These are phyloP conservation scores for Aspergillus latus DNA, from an alignment of 2,329 filamentous ascomycete genomes.

Conservation along the genomic window DNA sequence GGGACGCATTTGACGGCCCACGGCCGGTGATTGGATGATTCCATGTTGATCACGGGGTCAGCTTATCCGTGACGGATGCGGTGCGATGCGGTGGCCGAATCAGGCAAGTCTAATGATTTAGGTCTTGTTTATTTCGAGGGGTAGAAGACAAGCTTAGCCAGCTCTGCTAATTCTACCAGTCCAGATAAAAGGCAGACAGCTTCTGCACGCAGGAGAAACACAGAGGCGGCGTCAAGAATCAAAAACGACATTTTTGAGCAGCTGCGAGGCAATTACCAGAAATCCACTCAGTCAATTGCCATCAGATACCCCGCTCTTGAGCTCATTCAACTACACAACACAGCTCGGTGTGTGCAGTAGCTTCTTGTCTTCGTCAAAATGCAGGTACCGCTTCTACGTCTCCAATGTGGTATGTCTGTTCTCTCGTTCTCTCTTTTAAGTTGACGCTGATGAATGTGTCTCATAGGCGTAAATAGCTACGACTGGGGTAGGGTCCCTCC, in stretches of 20 bases:
- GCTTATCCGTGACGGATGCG: constrained; percentile 15
- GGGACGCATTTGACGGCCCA: constrained; percentile 18
- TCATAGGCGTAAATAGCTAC: constrained; percentile 87
- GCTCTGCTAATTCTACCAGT: neutral
- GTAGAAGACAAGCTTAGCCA: constrained; percentile 7
- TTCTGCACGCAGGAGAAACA: neutral
- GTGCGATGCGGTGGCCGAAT: constrained; percentile 14
- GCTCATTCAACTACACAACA: neutral
- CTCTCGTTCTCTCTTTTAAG: neutral
- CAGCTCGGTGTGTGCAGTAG: neutral
- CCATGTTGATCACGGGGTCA: constrained; percentile 19
- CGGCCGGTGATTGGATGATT: constrained; percentile 19
- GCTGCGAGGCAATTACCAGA: neutral
- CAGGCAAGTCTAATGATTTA: constrained; percentile 6
- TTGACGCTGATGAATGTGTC: constrained; percentile 1
- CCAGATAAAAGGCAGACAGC: neutral
- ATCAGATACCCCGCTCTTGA: constrained; percentile 1
- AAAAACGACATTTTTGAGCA: neutral
- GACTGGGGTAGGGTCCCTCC: constrained; percentile 71
- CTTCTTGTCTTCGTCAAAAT: constrained; percentile 43
- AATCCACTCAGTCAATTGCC: constrained; percentile 9
- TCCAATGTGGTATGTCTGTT: constrained; percentile 57
- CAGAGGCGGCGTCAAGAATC: neutral
- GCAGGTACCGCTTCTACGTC: constrained; percentile 79
- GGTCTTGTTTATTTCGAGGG: constrained; percentile 12